Percentiles rank a stretch among this genome's conserved stretches.
Conservation (phyloP, 2,329 filamentous ascomycete genomes). For the Aspergillus sp. region DNA sequence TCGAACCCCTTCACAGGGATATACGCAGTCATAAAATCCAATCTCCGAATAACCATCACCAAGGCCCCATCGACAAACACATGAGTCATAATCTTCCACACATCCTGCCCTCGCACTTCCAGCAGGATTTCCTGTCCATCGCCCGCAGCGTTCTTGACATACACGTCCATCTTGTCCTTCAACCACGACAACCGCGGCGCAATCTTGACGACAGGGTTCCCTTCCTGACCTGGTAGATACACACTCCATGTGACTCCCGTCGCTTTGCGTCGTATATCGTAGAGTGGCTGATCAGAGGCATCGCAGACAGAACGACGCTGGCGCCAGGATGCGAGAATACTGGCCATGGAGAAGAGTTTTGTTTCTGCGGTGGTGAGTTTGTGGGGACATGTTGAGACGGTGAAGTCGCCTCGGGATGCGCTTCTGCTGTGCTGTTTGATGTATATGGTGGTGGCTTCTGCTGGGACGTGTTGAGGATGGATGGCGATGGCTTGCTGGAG, state of each 20-base stretch:
- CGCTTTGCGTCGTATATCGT: neutral
- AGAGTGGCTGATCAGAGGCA: neutral
- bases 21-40: neutral
- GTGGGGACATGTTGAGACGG: neutral
- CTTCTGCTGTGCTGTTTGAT: neutral
- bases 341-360: neutral
- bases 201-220: neutral
- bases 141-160: neutral
- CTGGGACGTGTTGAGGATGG: neutral
- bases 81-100: neutral
- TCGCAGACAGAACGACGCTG: neutral
- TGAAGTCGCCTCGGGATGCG: neutral
- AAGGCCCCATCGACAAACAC: neutral
- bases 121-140: neutral
- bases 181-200: neutral
- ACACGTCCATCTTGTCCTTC: neutral
- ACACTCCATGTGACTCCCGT: neutral
- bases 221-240: neutral
- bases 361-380: neutral
- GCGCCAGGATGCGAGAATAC: neutral
- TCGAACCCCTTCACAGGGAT: neutral
- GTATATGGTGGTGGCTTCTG: neutral
- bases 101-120: neutral
- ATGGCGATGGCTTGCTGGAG: neutral
- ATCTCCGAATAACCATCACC: neutral